Base-by-base conservation (phyloP, 129 eudicot genomes). In the Kitagawia praeruptora region DNA sequence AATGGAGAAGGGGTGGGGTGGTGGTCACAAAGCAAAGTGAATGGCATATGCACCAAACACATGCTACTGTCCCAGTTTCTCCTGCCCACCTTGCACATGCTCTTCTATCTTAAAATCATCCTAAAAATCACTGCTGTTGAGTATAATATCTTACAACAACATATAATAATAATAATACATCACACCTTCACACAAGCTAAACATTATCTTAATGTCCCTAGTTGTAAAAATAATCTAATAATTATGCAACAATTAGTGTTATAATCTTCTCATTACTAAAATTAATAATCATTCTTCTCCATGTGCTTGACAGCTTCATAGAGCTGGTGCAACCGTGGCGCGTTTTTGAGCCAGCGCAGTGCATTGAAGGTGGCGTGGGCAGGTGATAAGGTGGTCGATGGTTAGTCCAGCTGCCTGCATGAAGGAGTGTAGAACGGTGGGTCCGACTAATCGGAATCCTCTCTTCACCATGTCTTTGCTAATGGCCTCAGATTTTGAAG, bases 351-450 rank as follows among this genome's bases (percentile, higher is more conserved):
- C 85, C 71, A 87, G 42, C 6, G 82, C 44, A 39, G 56, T 44
- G 74, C 97, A 90, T 18, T 88, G 87, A 37, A 82, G 84, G 87
- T 87, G 96, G 40, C 97, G 84, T 1, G 90, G 87, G 74, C 98
- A 93, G 49, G 87, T 87, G 71, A 84, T 83, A 19, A 93, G 64
- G 80, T 93, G 98, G 83, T 93, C 98, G 69, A 91, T 93, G 23
- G 97, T 91, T 56, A 93, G 92, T 70, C 98, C 98, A 12, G 91
- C 89, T 0, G 97, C 96, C 78, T 93, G 96, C 97, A 93, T 93
- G 86, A 93, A 93, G 34, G 98, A 93, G 86, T 93, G 93, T 49
- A 93, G 79, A 63, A 90, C 92, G 0, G 97, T 88, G 11, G 98
- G 98, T 7, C 98, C 98, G 41, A 93, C 98, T 27, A 77, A 80